Evolutionary conservation across 1,284 basidiomycete species (phyloP).

Genomic region (Fomitopsis schrenkii): DNA sequence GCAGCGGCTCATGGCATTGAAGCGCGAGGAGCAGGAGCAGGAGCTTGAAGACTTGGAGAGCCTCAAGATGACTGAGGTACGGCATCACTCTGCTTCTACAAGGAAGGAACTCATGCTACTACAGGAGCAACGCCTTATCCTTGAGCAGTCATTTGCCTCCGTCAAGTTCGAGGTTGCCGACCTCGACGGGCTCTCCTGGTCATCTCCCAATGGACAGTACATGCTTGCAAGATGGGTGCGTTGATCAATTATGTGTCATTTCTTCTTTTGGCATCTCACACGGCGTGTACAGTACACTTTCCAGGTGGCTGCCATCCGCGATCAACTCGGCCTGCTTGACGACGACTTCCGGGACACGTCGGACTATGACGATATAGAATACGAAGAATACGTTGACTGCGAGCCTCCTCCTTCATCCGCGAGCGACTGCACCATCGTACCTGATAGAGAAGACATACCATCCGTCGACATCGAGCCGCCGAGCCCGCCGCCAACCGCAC

Average conservation of each 20-base stretch:
- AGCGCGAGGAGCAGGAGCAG: slow-evolving; percentile 4
- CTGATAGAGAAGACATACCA: neutral
- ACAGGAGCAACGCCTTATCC: slow-evolving; percentile 36
- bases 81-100: neutral
- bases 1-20: neutral
- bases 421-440: neutral
- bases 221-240: slow-evolving; percentile 8
- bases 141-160: slow-evolving; percentile 35
- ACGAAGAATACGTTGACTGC: neutral
- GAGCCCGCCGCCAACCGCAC: neutral
- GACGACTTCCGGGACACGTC: neutral
- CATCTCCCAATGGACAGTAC: neutral
- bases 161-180: slow-evolving; percentile 48
- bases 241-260: neutral
- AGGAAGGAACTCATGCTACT: neutral
- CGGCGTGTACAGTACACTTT: neutral
- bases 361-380: neutral
- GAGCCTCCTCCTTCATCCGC: neutral
- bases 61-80: slow-evolving; percentile 3
- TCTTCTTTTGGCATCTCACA: neutral
- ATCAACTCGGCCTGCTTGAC: neutral
- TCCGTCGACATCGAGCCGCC: neutral
- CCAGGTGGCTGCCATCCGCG: slow-evolving; percentile 1
- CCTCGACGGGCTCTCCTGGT: slow-evolving; percentile 38
- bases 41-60: neutral